These are phyloP conservation scores for Fusarium sp. DNA, from an alignment of 2,329 filamentous ascomycete genomes.

Conservation along the genomic window DNA sequence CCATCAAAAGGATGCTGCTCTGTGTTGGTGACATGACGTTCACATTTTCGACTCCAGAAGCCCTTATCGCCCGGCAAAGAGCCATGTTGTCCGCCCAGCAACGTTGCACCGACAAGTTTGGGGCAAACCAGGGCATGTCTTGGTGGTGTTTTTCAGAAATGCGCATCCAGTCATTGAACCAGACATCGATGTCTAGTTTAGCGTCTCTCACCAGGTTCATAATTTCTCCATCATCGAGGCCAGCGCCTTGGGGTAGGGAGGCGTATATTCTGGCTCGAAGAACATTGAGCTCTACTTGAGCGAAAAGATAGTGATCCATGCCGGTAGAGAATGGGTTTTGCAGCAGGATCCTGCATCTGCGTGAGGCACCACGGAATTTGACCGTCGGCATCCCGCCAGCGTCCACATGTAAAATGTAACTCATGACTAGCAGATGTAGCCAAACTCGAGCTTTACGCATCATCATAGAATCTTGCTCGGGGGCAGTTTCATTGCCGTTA, in stretches of 20 bases:
- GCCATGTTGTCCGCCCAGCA: constrained; percentile 34
- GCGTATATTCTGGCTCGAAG: constrained; percentile 28
- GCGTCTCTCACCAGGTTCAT: constrained; percentile 20
- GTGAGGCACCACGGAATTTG: constrained; percentile 22
- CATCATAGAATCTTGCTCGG: not conserved
- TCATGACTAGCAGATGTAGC: constrained; percentile 16
- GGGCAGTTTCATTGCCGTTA: accelerated
- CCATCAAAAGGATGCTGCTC: constrained; percentile 15
- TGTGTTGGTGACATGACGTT: constrained; percentile 20
- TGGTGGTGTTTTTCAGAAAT: constrained; percentile 7
- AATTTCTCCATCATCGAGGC: constrained; percentile 7
- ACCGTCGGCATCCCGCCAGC: constrained; percentile 21
- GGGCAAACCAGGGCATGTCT: constrained; percentile 23
- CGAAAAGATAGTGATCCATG: constrained; percentile 25
- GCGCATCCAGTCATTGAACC: constrained; percentile 27
- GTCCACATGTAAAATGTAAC: constrained; percentile 23
- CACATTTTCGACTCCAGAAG: constrained; percentile 24
- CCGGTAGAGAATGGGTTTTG: constrained; percentile 17
- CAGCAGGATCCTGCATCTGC: constrained; percentile 14
- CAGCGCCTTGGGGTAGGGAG: constrained; percentile 3
- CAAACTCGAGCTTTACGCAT: constrained; percentile 27
- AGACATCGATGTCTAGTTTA: constrained; percentile 27
- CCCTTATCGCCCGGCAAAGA: constrained; percentile 17
- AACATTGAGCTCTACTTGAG: constrained; percentile 23
- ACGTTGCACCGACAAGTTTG: constrained; percentile 12